Evolutionary conservation across 106 monocot genomes (phyloP).

Genomic region (Dendrobium huoshanense): DNA sequence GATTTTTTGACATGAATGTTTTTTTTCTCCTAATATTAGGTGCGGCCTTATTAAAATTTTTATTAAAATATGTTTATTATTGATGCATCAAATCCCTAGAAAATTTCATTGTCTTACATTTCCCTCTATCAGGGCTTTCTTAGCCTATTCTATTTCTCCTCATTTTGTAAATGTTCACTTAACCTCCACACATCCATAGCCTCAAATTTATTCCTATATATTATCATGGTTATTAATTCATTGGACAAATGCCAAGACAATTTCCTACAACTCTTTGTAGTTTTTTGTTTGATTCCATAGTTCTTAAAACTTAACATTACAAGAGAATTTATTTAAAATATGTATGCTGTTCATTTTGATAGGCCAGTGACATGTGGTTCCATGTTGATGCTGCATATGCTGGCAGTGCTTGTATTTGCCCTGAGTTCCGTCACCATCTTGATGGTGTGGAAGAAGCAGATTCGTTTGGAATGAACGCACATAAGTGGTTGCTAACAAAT

Average conservation of each 20-base stretch:
- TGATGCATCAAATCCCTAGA: not conserved
- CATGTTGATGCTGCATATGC: conserved; percentile 96
- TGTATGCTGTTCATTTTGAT: not conserved
- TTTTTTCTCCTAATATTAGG: not conserved
- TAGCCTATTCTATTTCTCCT: not conserved
- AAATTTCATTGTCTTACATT: not conserved
- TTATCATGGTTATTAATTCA: not conserved
- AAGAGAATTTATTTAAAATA: not conserved
- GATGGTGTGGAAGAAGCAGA: conserved; percentile 86
- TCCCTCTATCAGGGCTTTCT: not conserved
- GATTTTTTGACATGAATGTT: not conserved
- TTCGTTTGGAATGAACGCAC: conserved; percentile 88
- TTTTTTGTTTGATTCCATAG: not conserved
- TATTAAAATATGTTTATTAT: not conserved
- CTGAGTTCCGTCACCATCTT: conserved; percentile 67
- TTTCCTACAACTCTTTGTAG: not conserved
- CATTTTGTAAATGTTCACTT: not conserved
- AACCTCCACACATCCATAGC: not conserved
- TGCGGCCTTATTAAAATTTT: not conserved
- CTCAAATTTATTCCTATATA: not conserved
- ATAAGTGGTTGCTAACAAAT: conserved; percentile 94
- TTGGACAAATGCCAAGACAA: not conserved
- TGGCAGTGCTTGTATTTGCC: conserved; percentile 92
- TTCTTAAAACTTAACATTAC: not conserved
- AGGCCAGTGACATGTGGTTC: conserved; percentile 64